A percentile compares a stretch with the other conserved stretches of the same genome.
phyloP scores from a whole-genome alignment of 2,329 filamentous ascomycete genomes.

The Emmonsiellopsis sp. region DNA sequence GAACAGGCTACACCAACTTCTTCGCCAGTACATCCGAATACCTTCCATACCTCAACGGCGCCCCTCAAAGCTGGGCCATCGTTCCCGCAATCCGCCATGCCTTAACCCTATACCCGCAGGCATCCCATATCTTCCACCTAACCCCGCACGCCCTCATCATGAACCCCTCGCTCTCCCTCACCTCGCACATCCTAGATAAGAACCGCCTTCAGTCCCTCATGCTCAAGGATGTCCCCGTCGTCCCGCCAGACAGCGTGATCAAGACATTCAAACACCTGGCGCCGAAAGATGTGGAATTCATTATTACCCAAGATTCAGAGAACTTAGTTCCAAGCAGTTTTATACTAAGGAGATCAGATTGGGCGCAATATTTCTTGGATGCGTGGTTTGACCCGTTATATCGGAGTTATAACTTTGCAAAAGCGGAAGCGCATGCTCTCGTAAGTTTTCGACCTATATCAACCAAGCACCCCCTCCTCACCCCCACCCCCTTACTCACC shows the following conservation, averaged over 20 bases:
- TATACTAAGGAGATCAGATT: conserved; percentile 72
- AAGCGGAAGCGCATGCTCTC: conserved; percentile 83
- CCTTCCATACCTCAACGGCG: conserved; percentile 31
- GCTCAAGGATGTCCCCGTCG: conserved; percentile 76
- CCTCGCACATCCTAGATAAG: conserved; percentile 60
- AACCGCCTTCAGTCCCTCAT: conserved; percentile 65
- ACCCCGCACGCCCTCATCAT: conserved; percentile 82
- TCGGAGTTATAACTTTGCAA: conserved; percentile 90
- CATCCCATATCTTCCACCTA: conserved; percentile 77
- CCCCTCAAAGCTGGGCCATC: conserved; percentile 47
- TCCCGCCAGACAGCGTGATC: conserved; percentile 94
- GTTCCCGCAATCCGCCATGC: conserved; percentile 85
- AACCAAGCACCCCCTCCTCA: conserved; percentile 20
- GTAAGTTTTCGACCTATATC: conserved; percentile 40
- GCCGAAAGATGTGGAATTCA: conserved; percentile 66
- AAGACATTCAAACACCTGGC: conserved; percentile 82
- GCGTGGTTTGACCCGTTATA: conserved; percentile 95
- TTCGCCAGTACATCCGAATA: conserved; percentile 72
- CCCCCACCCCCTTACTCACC: background rate
- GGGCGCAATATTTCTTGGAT: conserved; percentile 87
- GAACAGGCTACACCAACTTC: conserved; percentile 73
- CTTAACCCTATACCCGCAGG: conserved; percentile 67
- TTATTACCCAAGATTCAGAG: conserved; percentile 75
- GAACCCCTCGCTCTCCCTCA: conserved; percentile 63
- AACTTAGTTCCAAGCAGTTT: conserved; percentile 72